phyloP scores from a whole-genome alignment of 805 yeast genomes.

The Debaryomyces prosopidis region DNA sequence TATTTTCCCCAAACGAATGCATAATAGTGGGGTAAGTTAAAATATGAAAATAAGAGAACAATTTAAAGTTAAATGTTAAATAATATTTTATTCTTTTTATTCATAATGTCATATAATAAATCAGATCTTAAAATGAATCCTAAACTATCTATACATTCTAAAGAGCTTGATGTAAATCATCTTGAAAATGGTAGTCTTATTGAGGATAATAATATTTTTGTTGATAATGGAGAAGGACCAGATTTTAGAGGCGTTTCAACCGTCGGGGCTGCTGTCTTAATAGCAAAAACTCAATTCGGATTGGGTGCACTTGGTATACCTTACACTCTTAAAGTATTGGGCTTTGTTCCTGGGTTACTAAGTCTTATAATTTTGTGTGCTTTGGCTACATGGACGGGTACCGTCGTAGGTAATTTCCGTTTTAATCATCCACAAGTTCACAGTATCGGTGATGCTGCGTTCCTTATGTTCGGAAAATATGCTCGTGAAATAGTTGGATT shows the following conservation, averaged over 20 bases:
- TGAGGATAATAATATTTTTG: constrained; percentile 8
- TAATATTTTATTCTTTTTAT: too few species aligned
- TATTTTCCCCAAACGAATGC: too few species aligned
- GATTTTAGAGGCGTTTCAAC: constrained; percentile 10
- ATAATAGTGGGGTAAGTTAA: too few species aligned
- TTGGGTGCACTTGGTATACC: constrained; percentile 11
- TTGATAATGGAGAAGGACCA: constrained; percentile 4
- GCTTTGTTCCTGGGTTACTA: constrained; percentile 10
- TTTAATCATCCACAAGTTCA: constrained; percentile 9
- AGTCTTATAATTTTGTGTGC: constrained; percentile 7
- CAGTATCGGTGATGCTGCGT: constrained; percentile 11
- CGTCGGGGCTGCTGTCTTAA: constrained; percentile 10
- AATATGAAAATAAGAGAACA: too few species aligned
- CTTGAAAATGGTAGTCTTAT: neutral
- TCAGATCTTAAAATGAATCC: neutral
- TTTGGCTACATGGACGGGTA: constrained; percentile 10
- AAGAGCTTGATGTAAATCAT: neutral
- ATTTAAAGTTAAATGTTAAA: too few species aligned
- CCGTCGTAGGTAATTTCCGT: constrained; percentile 8
- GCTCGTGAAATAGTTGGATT: constrained; percentile 9
- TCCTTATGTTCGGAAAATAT: constrained; percentile 8
- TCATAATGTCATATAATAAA: too few species aligned
- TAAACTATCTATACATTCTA: neutral
- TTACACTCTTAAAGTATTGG: constrained; percentile 7
- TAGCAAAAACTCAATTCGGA: constrained; percentile 10